phyloP scores from a whole-genome alignment of 352 stramenopile genomes.

The Globisporangium middletonii region DNA sequence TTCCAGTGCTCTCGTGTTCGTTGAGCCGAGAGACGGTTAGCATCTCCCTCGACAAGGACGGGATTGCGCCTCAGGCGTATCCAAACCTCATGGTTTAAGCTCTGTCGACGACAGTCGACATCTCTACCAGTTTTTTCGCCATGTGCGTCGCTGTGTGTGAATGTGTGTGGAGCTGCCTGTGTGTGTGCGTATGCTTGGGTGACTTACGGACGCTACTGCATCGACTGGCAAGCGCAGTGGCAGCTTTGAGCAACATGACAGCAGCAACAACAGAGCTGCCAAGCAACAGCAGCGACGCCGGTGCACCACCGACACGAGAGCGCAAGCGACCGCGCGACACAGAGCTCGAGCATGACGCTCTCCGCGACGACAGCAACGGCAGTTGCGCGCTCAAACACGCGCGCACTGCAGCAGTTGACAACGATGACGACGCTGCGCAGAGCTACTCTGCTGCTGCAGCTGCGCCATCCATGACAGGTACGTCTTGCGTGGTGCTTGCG shows the following conservation, averaged over 20 bases:
- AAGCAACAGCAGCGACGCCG: background rate
- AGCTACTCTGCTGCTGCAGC: too few relatives aligned
- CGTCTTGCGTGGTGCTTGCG: too few relatives aligned
- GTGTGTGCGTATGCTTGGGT: background rate
- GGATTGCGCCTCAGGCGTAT: conserved; percentile 80
- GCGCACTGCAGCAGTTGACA: too few relatives aligned
- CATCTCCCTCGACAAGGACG: conserved; percentile 94
- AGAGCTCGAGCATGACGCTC: too few relatives aligned
- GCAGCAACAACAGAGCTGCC: background rate
- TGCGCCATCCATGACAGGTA: too few relatives aligned
- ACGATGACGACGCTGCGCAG: too few relatives aligned
- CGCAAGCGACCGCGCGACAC: background rate
- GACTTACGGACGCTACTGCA: too few relatives aligned
- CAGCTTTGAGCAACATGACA: too few relatives aligned
- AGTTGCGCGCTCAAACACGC: too few relatives aligned
- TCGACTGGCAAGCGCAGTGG: too few relatives aligned
- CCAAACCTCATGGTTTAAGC: conserved; percentile 84
- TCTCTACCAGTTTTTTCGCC: conserved; percentile 70
- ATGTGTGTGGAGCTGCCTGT: background rate
- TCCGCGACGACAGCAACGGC: too few relatives aligned
- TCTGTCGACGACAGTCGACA: conserved; percentile 44
- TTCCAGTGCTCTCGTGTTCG: conserved; percentile 51
- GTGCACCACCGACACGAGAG: background rate
- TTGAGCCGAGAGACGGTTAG: conserved; percentile 94
- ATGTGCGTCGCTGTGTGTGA: background rate